A percentile compares a stretch with the other conserved stretches of the same genome.
Evolutionary conservation across 306 rosid species (phyloP).

Genomic region (Acacia crassicarpa): DNA sequence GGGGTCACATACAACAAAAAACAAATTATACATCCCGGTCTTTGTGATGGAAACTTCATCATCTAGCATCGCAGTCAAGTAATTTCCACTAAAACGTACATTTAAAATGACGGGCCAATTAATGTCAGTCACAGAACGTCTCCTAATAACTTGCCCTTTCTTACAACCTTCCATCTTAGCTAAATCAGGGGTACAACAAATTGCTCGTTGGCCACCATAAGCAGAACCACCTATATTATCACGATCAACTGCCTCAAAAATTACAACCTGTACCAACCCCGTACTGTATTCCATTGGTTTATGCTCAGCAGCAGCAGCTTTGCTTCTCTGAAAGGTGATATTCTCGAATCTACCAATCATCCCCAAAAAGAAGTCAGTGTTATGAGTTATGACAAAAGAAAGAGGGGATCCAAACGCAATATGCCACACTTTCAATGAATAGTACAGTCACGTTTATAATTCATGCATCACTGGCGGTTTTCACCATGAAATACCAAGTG

Average conservation of each 20-base stretch:
- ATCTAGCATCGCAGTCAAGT: conserved; percentile 37
- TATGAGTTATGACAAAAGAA: background rate
- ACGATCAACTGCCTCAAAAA: conserved; percentile 94
- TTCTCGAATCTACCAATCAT: conserved; percentile 65
- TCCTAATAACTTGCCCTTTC: conserved; percentile 88
- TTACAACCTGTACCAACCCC: conserved; percentile 64
- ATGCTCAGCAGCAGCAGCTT: conserved; percentile 50
- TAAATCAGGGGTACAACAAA: conserved; percentile 92
- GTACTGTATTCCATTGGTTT: conserved; percentile 47
- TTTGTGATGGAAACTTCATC: conserved; percentile 56
- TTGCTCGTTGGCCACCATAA: conserved; percentile 93
- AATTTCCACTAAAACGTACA: conserved; percentile 56
- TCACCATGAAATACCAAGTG: background rate
- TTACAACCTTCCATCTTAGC: conserved; percentile 89
- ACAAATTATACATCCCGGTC: conserved; percentile 96
- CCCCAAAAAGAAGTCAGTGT: conserved; percentile 26
- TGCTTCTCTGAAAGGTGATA: conserved; percentile 73
- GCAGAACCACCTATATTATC: conserved; percentile 94
- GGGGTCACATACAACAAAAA: conserved; percentile 91
- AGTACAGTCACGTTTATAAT: conserved; percentile 6
- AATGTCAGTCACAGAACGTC: conserved; percentile 66
- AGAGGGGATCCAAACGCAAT: background rate
- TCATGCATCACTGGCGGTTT: conserved; percentile 2
- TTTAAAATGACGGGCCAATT: conserved; percentile 79
- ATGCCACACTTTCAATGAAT: conserved; percentile 9